Percentiles rank a stretch among this genome's conserved stretches.
phyloP scores from a whole-genome alignment of 2,329 filamentous ascomycete species.

The Colletotrichum sublineola region DNA sequence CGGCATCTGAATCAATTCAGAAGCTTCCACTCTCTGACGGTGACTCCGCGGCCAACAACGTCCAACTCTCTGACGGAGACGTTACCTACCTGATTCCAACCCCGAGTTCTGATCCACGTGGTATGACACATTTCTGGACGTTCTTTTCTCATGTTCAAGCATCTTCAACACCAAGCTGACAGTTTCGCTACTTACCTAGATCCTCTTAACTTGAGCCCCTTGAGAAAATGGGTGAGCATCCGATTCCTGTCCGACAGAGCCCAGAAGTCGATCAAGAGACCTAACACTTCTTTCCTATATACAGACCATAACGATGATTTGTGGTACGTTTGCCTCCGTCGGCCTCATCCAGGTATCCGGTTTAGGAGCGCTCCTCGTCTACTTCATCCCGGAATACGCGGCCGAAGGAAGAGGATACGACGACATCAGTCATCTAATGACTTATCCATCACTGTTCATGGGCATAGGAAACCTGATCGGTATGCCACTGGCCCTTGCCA shows the following conservation, averaged over 20 bases:
- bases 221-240: constrained; percentile 24
- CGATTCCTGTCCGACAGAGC: fast-evolving
- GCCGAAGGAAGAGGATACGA: constrained; percentile 29
- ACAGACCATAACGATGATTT: constrained; percentile 24
- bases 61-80: constrained; percentile 49
- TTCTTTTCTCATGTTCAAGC: neutral
- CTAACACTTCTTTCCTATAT: fast-evolving
- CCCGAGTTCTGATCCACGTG: constrained; percentile 51
- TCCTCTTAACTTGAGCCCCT: constrained; percentile 26
- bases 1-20: constrained; percentile 4
- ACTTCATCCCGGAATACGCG: constrained; percentile 27
- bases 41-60: constrained; percentile 42
- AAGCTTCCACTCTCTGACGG: neutral
- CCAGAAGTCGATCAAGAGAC: fast-evolving
- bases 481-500: constrained; percentile 53
- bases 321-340: constrained; percentile 22
- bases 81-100: constrained; percentile 51
- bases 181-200: neutral
- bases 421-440: constrained; percentile 31
- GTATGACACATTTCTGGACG: constrained; percentile 14
- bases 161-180: neutral
- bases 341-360: constrained; percentile 31
- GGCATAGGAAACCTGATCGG: constrained; percentile 49
- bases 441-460: constrained; percentile 44
- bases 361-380: constrained; percentile 27